Percentiles rank a stretch among this genome's conserved stretches.
Evolutionary conservation across 164 flowering plant species (phyloP).

Genomic region (Pachysandra terminalis): DNA sequence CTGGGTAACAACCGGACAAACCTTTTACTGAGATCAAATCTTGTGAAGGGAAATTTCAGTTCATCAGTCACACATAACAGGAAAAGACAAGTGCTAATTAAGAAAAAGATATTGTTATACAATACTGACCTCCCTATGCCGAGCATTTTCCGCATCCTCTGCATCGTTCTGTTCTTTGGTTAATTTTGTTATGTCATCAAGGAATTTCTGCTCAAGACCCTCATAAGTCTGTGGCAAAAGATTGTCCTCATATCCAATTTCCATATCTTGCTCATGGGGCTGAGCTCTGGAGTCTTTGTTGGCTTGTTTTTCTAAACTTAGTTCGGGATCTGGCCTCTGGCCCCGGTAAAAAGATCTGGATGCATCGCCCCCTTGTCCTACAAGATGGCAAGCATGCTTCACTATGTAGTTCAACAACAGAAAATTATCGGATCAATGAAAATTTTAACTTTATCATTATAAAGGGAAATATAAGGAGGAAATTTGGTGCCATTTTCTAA

Average conservation of each 20-base stretch:
- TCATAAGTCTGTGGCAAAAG: conserved; percentile 41
- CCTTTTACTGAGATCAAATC: not conserved
- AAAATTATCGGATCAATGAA: not conserved
- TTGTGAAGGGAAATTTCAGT: not conserved
- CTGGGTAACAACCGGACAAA: not conserved
- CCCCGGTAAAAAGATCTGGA: conserved; percentile 46
- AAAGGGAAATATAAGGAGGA: not conserved
- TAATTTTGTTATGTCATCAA: conserved; percentile 49
- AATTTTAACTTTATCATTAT: not conserved
- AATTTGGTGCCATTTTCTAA: not conserved
- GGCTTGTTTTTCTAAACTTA: conserved; percentile 35
- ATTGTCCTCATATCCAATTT: conserved; percentile 47
- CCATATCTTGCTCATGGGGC: conserved; percentile 49
- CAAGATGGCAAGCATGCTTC: conserved; percentile 10
- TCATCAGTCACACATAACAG: not conserved
- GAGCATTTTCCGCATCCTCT: conserved; percentile 67
- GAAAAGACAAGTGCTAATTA: not conserved
- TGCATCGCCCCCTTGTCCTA: conserved; percentile 48
- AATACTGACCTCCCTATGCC: conserved; percentile 67
- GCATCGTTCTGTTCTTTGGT: conserved; percentile 60
- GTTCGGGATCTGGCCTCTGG: conserved; percentile 39
- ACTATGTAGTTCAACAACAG: not conserved
- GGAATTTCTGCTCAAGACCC: conserved; percentile 55
- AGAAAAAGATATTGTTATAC: not conserved
- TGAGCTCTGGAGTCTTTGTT: conserved; percentile 39